Evolutionary conservation across 306 rosid genomes (phyloP), one percentile per base, ranked within the genome.

Genomic region (Rosa multiflora): DNA sequence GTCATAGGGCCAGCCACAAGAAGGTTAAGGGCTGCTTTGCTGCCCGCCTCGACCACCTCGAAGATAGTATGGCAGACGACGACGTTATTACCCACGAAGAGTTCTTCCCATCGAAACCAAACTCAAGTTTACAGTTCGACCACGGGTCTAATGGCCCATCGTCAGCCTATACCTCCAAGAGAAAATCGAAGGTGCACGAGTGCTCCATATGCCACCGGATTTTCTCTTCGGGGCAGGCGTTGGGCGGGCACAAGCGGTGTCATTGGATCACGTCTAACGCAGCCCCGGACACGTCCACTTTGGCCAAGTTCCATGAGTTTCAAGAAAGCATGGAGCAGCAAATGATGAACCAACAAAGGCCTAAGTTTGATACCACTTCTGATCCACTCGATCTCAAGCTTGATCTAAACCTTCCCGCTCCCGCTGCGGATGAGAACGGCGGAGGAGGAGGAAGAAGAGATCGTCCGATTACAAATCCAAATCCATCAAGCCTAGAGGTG

Each of bases 11-110:
- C 0, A 91, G 98, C 87, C 98, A 95, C 81, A 95, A 95, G 80
- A 95, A 95, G 43, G 99, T 95, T 42, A 95, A 95, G 47, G 99
- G 99, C 0, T 95, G 99, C 77, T 95, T 90, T n/a, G 99, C 98
- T 0, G 91, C 99, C 14, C 82, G 90, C 11, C 87, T 92, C 1
- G 92, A 91, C 75, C 88, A 85, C 44, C 70, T 62, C 5, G 91
- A 88, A 0, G 93, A 94, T 5, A 56, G 75, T 5, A 67, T 78
- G 1, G 85, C 81, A 0, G 91, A 92, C 14, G 91, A 94, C 42
- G 97, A 95, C 13, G 85, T 79, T 2, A 84, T 86, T 40, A 85
- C 86, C 0, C 89, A 89, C 3, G 97, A 91, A 23, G 92, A 89
- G 0, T 85, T 91, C 40, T 83, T 89, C 66, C 88, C 87, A 0